A percentile compares a stretch with the other conserved stretches of the same genome.
Evolutionary conservation across 768 basidiomycete genomes (phyloP).

Genomic region (Mycena olivaceomarginata): DNA sequence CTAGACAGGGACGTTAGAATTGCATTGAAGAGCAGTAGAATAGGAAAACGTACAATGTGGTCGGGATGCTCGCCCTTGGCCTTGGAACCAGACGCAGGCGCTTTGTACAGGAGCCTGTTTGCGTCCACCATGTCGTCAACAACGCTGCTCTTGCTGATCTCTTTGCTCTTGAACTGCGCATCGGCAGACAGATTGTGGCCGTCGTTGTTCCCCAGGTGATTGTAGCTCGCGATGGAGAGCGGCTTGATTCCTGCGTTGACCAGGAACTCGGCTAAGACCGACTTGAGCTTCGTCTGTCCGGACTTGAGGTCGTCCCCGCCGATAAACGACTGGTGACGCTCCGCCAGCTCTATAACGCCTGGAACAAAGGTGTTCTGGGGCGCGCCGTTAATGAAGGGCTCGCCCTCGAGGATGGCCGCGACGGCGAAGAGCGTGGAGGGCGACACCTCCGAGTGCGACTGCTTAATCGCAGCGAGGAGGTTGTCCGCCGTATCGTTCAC

Average conservation of each 20-base stretch:
- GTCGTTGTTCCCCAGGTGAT: slow-evolving; percentile 99
- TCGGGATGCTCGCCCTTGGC: slow-evolving; percentile 98
- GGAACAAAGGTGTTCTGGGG: slow-evolving; percentile 99
- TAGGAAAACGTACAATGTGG: slow-evolving; percentile 73
- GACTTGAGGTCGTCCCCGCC: slow-evolving; percentile 99
- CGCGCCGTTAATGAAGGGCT: slow-evolving; percentile 97
- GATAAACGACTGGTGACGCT: slow-evolving; percentile 93
- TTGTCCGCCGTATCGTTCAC: slow-evolving; percentile 96
- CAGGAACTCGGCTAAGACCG: slow-evolving; percentile 97
- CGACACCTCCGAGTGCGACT: slow-evolving; percentile 94
- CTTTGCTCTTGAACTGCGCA: slow-evolving; percentile 97
- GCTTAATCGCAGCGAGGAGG: slow-evolving; percentile 87
- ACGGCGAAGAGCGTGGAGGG: slow-evolving; percentile 97
- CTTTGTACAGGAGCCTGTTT: slow-evolving; percentile 93
- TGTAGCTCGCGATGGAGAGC: slow-evolving; percentile 97
- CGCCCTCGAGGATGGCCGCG: slow-evolving; percentile 95
- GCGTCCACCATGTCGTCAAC: slow-evolving; percentile 99
- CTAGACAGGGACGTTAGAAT: slow-evolving; percentile 10
- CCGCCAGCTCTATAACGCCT: slow-evolving; percentile 94
- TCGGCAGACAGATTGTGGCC: slow-evolving; percentile 94
- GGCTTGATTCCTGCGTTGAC: slow-evolving; percentile 99
- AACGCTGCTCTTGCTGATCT: slow-evolving; percentile 97
- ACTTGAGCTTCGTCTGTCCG: slow-evolving; percentile 98
- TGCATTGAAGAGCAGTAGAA: not conserved
- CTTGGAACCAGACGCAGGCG: slow-evolving; percentile 74